Evolutionary conservation across 352 stramenopile species (phyloP).

Genomic region (Peronospora farinosa): DNA sequence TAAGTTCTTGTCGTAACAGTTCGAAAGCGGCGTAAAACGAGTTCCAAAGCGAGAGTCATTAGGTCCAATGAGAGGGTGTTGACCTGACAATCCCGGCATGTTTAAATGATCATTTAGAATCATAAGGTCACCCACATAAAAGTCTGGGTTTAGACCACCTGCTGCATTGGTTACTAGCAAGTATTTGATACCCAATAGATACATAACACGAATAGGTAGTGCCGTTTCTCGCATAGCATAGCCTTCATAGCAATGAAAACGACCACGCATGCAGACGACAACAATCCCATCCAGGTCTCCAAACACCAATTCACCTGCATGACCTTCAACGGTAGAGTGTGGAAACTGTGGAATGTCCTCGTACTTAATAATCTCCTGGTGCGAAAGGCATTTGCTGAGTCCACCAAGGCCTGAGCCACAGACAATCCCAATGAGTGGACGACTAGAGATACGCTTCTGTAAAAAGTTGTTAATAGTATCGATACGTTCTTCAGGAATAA

Average conservation of each 20-base stretch:
- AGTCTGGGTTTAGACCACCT: conserved; percentile 90
- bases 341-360: conserved; percentile 92
- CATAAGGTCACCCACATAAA: conserved; percentile 95
- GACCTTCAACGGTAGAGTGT: conserved; percentile 88
- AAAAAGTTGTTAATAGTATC: conserved; percentile 77
- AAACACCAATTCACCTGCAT: conserved; percentile 94
- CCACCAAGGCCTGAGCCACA: conserved; percentile 92
- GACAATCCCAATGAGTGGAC: conserved; percentile 83
- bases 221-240: conserved; percentile 92
- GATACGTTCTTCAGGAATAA: conserved; percentile 60
- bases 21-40: conserved; percentile 92
- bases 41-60: conserved; percentile 94
- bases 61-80: conserved; percentile 91
- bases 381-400: conserved; percentile 86
- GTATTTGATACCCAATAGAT: conserved; percentile 92
- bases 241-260: conserved; percentile 97
- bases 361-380: conserved; percentile 90
- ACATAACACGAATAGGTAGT: conserved; percentile 93
- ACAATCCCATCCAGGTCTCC: conserved; percentile 75
- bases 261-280: conserved; percentile 91
- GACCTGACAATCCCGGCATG: conserved; percentile 88
- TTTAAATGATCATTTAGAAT: conserved; percentile 95
- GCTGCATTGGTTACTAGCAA: conserved; percentile 96
- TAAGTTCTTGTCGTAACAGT: conserved; percentile 90
- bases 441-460: conserved; percentile 35